Base-by-base conservation (phyloP, 352 stramenopile species). In the Phytophthora syringae region DNA sequence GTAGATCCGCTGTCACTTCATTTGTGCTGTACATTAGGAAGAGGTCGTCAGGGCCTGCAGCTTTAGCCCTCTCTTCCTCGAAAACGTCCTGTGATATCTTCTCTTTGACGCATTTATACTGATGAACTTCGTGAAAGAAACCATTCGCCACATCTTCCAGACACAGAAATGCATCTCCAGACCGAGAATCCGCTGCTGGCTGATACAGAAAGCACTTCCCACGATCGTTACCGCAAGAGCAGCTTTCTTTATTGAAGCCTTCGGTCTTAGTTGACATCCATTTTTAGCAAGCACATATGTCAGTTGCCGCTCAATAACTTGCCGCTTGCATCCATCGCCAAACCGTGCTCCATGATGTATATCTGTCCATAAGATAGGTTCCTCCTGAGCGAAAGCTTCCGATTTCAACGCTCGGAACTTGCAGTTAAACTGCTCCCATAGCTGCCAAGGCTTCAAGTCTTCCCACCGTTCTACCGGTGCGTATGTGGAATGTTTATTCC, bases 121-220 rank as follows among this genome's bases (percentile, higher is more conserved):
- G 34, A 34, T 49, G 51, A 36, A 40, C 37, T n/a, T 58, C 51
- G 22, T 57, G 50, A 25, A 57, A 49, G 27, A 36, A 36, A 4
- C 22, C 50, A 20, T 28, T 24, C 9, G 37, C 7, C 11, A 21
- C 36, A 44, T 49, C 36, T 49, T 58, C 34, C 7, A 58, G 7
- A 47, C 18, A 50, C 22, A 49, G 3, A n/a, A n/a, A n/a, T n/a
- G n/a, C n/a, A n/a, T n/a, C n/a, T 6, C 37, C 51, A 37, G 21
- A 25, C 7, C 36, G 32, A 7, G 20, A 32, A 24, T 24, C 50
- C 9, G n/a, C 37, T 43, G 22, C 21, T 15, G 36, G 50, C 50
- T 57, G 50, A n/a, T n/a, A n/a, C n/a, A n/a, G n/a, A n/a, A n/a
- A n/a, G n/a, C n/a, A n/a, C n/a, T n/a, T n/a, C n/a, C 22, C 5